These are phyloP conservation scores for Hirschioporus abietinus DNA, from an alignment of 768 basidiomycete species.

Conservation along the genomic window DNA sequence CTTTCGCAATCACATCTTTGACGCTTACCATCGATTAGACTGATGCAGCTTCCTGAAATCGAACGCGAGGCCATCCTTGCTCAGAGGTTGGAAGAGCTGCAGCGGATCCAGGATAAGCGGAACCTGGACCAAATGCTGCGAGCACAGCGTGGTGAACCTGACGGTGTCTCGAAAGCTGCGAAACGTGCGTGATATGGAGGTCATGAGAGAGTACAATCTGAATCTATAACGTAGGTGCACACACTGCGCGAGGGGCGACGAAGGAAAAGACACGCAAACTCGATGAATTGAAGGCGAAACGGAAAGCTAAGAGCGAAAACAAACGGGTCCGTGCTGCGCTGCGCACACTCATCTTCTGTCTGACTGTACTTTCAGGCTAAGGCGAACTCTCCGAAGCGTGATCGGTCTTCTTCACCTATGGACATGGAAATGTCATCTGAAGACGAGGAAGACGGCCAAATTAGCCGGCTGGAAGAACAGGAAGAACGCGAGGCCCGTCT, in stretches of 20 bases:
- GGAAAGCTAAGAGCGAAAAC: conserved; percentile 87
- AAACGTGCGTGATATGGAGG: conserved; percentile 51
- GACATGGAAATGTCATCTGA: conserved; percentile 81
- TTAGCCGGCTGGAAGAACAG: conserved; percentile 67
- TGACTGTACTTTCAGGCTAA: conserved; percentile 33
- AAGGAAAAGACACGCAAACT: conserved; percentile 77
- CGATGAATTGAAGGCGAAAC: conserved; percentile 79
- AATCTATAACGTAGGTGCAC: conserved; percentile 49
- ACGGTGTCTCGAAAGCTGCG: conserved; percentile 64
- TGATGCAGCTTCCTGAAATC: conserved; percentile 78
- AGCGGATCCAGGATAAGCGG: conserved; percentile 64
- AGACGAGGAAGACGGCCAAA: conserved; percentile 75
- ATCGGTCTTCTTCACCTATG: conserved; percentile 75
- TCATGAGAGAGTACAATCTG: neutral
- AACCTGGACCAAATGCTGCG: conserved; percentile 71
- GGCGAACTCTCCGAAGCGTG: conserved; percentile 55
- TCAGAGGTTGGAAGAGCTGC: conserved; percentile 73
- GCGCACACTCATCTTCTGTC: conserved; percentile 7
- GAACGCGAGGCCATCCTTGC: conserved; percentile 86
- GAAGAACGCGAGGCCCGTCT: conserved; percentile 58
- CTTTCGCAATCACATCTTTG: conserved; percentile 4
- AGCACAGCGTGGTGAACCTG: conserved; percentile 49
- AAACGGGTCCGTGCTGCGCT: conserved; percentile 52
- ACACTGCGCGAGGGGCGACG: conserved; percentile 64
- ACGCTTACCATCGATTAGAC: conserved; percentile 36